Conservation (phyloP, 345 rosid species). For the Mallotus nudiflorus region DNA sequence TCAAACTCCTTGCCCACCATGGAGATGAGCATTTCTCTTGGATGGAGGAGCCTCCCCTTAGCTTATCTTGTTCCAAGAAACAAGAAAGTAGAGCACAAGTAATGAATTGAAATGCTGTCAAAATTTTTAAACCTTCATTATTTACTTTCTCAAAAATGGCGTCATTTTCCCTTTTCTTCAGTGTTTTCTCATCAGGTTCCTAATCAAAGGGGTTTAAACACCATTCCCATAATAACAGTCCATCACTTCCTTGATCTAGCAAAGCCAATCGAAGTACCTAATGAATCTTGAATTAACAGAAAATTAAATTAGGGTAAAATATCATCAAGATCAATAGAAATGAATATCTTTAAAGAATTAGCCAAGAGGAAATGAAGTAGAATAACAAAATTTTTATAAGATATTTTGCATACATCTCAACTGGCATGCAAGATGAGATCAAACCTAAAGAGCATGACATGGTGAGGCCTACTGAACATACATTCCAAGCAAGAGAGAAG, state of each 20-base stretch:
- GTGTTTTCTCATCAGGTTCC: too few relatives aligned
- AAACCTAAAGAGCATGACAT: constrained; percentile 1
- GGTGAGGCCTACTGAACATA: constrained; percentile 2
- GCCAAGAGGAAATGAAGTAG: background rate
- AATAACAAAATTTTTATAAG: background rate
- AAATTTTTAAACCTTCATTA: background rate
- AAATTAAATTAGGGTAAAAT: too few relatives aligned
- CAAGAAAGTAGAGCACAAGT: background rate
- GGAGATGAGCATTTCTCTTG: background rate
- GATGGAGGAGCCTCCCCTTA: background rate
- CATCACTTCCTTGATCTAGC: too few relatives aligned
- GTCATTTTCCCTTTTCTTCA: too few relatives aligned
- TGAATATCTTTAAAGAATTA: background rate
- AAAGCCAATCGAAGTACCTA: too few relatives aligned
- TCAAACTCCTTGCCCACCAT: too few relatives aligned
- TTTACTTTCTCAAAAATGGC: too few relatives aligned
- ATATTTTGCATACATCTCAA: constrained; percentile 5
- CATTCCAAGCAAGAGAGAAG: background rate
- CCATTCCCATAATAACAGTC: too few relatives aligned
- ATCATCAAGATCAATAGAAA: too few relatives aligned
- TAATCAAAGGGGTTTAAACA: too few relatives aligned
- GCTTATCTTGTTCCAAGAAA: constrained; percentile 1
- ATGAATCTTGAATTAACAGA: too few relatives aligned
- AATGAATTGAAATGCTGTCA: background rate
- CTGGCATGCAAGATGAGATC: constrained; percentile 1